A percentile compares a stretch with the other conserved stretches of the same genome.
phyloP scores from a whole-genome alignment of 2,329 filamentous ascomycete genomes.

The Phoma herbarum region DNA sequence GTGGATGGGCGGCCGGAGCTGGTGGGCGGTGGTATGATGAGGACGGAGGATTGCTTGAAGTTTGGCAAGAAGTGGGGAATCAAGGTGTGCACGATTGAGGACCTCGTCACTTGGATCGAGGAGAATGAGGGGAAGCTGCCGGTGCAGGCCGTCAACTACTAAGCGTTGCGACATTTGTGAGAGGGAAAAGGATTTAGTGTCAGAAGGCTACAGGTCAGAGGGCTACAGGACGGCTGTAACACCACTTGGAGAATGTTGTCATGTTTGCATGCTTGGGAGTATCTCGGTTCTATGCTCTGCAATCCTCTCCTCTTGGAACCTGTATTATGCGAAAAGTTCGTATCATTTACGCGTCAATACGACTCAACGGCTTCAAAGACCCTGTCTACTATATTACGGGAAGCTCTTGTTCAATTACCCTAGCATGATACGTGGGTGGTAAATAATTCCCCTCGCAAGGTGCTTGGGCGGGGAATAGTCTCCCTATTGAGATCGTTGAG shows the following conservation, averaged over 20 bases:
- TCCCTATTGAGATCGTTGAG: too few species aligned
- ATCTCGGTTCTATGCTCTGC: not conserved
- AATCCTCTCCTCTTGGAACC: not conserved
- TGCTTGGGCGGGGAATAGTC: too few species aligned
- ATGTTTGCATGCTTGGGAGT: not conserved
- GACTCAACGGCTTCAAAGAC: not conserved
- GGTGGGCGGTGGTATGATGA: conserved; percentile 83
- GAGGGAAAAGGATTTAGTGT: too few species aligned
- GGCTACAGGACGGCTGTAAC: too few species aligned
- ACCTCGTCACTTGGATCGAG: conserved; percentile 81
- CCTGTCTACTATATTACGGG: not conserved
- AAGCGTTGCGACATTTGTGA: too few species aligned
- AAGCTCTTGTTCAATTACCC: too few species aligned
- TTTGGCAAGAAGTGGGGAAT: conserved; percentile 91
- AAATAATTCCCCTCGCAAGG: not conserved
- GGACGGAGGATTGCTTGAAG: conserved; percentile 83
- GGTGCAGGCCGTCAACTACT: conserved; percentile 6
- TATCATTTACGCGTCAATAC: not conserved
- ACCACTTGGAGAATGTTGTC: too few species aligned
- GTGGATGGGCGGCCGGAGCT: conserved; percentile 73
- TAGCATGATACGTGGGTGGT: too few species aligned
- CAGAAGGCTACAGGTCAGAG: too few species aligned
- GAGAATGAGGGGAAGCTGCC: conserved; percentile 68
- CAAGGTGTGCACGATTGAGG: conserved; percentile 94
- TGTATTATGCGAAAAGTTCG: not conserved